These are phyloP conservation scores for Trypanosoma avium DNA, from an alignment of 208 protist genomes.

Conservation along the genomic window DNA sequence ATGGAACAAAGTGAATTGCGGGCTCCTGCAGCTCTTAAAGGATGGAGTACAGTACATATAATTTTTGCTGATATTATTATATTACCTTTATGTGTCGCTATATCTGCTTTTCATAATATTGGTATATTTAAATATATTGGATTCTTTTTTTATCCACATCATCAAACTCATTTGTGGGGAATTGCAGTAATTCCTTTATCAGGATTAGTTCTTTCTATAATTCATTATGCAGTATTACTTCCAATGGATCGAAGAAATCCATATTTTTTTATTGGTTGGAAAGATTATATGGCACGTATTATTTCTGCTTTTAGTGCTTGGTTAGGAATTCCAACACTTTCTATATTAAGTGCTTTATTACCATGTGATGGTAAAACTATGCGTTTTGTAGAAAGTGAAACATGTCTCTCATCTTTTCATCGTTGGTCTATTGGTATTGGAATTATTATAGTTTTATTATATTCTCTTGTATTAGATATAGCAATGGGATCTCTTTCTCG, in stretches of 20 bases:
- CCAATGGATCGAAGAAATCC: conserved; percentile 12
- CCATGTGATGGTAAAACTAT: conserved; percentile 23
- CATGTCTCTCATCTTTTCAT: conserved; percentile 9
- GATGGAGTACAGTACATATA: conserved; percentile 8
- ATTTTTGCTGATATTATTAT: conserved; percentile 26
- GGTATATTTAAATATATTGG: conserved; percentile 5
- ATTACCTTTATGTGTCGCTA: conserved; percentile 23
- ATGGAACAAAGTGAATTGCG: not conserved
- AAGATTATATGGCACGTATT: not conserved
- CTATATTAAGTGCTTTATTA: conserved; percentile 2
- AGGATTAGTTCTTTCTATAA: conserved; percentile 2
- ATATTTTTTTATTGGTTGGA: conserved; percentile 6
- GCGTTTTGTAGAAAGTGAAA: not conserved
- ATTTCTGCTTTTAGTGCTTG: not conserved
- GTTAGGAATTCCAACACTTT: conserved; percentile 16
- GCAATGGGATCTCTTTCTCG: not conserved
- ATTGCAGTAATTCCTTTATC: conserved; percentile 5
- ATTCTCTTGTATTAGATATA: conserved; percentile 12
- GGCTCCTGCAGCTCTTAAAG: conserved; percentile 9
- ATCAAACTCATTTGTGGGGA: not conserved
- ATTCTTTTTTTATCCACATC: conserved; percentile 11
- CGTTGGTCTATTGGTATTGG: conserved; percentile 8
- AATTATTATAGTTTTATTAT: conserved; percentile 1
- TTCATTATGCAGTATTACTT: conserved; percentile 15
- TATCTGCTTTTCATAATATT: conserved; percentile 21